phyloP scores from a whole-genome alignment of 116 monocot species.

The Iris pallida region DNA sequence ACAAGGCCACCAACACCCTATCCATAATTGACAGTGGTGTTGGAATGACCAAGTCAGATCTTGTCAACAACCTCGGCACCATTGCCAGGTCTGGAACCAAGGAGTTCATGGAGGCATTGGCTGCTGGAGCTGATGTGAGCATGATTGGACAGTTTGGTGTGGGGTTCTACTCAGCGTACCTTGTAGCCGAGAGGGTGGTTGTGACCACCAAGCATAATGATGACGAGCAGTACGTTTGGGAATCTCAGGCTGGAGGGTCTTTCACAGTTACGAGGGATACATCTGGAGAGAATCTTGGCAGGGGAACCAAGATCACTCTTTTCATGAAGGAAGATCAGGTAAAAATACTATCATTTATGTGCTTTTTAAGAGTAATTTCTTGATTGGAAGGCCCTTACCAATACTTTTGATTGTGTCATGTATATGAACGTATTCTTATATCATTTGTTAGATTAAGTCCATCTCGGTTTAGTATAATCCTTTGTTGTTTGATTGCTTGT shows the following conservation, averaged over 20 bases:
- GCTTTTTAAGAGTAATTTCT: neutral
- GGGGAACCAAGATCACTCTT: slow-evolving; percentile 57
- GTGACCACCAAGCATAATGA: slow-evolving; percentile 51
- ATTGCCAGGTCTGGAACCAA: slow-evolving; percentile 53
- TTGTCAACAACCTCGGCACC: slow-evolving; percentile 56
- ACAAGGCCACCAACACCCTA: slow-evolving; percentile 45
- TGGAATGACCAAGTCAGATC: slow-evolving; percentile 57
- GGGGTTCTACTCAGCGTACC: slow-evolving; percentile 47
- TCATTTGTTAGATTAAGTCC: too few relatives aligned
- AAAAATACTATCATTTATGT: too few relatives aligned
- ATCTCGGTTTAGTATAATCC: too few relatives aligned
- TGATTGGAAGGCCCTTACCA: too few relatives aligned
- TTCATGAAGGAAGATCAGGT: slow-evolving; percentile 58
- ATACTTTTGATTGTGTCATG: too few relatives aligned
- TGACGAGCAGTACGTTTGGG: slow-evolving; percentile 63
- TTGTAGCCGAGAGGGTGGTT: slow-evolving; percentile 48
- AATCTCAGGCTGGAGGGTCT: slow-evolving; percentile 54
- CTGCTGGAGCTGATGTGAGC: slow-evolving; percentile 52
- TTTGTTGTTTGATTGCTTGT: too few relatives aligned
- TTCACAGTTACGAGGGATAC: slow-evolving; percentile 53
- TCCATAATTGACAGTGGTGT: slow-evolving; percentile 50
- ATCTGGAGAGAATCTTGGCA: slow-evolving; percentile 44
- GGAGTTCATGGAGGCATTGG: slow-evolving; percentile 59
- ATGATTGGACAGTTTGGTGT: slow-evolving; percentile 62
- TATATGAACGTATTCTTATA: too few relatives aligned